A percentile compares a stretch with the other conserved stretches of the same genome.
Evolutionary conservation across 2,329 filamentous ascomycete species (phyloP).

Genomic region (Aspergillus texensis): DNA sequence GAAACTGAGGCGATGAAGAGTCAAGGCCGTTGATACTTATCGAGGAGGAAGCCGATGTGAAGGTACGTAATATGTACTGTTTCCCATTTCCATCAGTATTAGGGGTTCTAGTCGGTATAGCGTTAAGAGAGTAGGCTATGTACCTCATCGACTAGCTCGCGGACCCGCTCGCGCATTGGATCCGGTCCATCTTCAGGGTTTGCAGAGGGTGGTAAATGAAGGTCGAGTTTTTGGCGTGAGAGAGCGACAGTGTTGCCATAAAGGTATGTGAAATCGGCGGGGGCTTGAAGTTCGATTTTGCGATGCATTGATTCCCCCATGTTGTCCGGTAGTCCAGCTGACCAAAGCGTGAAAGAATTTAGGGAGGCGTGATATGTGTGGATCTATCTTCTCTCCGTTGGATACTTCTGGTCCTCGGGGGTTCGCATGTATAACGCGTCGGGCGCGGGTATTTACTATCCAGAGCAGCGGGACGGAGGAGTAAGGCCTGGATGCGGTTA

Average conservation of each 20-base stretch:
- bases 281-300: slow-evolving; percentile 55
- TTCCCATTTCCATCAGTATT: slow-evolving; percentile 4
- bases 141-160: slow-evolving; percentile 46
- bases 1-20: slow-evolving; percentile 33
- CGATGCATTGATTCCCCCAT: slow-evolving; percentile 36
- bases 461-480: neutral
- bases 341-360: neutral
- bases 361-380: neutral
- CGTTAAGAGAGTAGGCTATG: neutral
- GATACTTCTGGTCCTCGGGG: neutral
- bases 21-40: slow-evolving; percentile 54
- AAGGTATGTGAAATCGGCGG: slow-evolving; percentile 53
- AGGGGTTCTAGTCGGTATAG: neutral
- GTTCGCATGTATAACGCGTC: slow-evolving; percentile 3
- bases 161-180: slow-evolving; percentile 47
- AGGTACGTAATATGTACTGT: slow-evolving; percentile 50
- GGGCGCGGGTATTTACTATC: neutral
- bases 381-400: neutral
- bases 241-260: slow-evolving; percentile 48
- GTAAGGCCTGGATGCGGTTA: neutral
- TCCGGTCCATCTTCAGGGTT: slow-evolving; percentile 41
- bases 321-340: neutral
- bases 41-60: slow-evolving; percentile 46
- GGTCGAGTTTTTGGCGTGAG: slow-evolving; percentile 52
- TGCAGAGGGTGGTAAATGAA: slow-evolving; percentile 51